Evolutionary conservation across 2,329 filamentous ascomycete genomes (phyloP), one percentile per base, ranked within the genome.

Genomic region (Alternaria hordeiaustralica): DNA sequence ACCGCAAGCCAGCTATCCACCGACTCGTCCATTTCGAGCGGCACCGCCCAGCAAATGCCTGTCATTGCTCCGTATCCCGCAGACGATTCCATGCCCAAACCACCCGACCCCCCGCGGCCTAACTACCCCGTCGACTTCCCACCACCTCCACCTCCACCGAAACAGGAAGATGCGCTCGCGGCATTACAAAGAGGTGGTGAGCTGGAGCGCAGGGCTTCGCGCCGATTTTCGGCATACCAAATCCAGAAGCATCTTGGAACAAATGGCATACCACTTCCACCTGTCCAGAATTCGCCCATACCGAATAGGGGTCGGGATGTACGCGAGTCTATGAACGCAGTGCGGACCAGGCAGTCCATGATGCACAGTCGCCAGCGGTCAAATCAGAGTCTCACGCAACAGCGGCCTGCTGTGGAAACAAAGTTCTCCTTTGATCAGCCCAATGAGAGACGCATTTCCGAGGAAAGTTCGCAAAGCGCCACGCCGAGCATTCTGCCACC

Each of bases 171-270:
- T 83, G 96, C 96, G 6, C 84, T 99, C 56, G 93, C 93, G 53
- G 94, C 94, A 55, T 81, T 99, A 69, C 96, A 98, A 80, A 89
- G 94, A 79, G 94, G 94, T 33, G 95, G 95, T 20, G 94, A 97
- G 70, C 83, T 99, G 54, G 96, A 99, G 81, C 88, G 96, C 76
- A 88, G 96, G 77, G 96, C 96, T 1, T 99, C 96, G 13, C 87
- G 95, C 70, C 87, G 96, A 74, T 99, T 98, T 78, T 98, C 96
- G 2, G 92, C 94, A 57, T 99, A 98, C 78, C 96, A 99, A 76
- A 97, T 99, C 71, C 93, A 93, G 49, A 98, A 97, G 77, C 94
- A 97, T 73, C 84, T 98, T 2, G 95, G 95, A 11, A 90, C 92
- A 15, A 94, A 90, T 79, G 93, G 92, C 20, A 90, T 98, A 15